These are phyloP conservation scores for Gnomoniopsis sp. DNA, from an alignment of 2,329 filamentous ascomycete genomes.

Conservation along the genomic window DNA sequence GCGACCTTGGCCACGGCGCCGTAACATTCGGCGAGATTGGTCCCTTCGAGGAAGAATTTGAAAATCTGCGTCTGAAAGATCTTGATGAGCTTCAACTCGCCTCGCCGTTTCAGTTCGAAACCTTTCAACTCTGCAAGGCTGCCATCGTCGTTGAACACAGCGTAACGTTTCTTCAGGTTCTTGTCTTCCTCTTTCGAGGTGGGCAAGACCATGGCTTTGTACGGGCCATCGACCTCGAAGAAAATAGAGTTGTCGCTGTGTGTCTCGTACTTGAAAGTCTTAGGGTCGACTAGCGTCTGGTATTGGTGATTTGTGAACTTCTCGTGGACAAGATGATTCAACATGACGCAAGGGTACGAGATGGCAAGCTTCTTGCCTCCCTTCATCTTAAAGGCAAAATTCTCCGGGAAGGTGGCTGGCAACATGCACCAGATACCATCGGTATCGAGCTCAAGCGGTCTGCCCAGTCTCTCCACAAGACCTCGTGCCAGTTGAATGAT, in stretches of 20 bases:
- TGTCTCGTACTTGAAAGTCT: conserved; percentile 86
- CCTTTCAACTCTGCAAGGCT: conserved; percentile 94
- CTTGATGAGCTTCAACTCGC: conserved; percentile 98
- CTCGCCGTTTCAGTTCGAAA: conserved; percentile 95
- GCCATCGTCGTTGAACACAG: conserved; percentile 97
- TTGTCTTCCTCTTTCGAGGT: conserved; percentile 99
- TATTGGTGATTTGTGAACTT: conserved; percentile 98
- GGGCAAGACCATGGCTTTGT: conserved; percentile 94
- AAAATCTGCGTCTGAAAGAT: conserved; percentile 99
- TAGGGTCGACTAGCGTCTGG: conserved; percentile 77
- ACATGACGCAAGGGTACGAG: conserved; percentile 97
- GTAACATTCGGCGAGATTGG: conserved; percentile 85
- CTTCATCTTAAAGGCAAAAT: conserved; percentile 90
- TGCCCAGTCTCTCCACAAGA: conserved; percentile 87
- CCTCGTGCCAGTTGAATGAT: conserved; percentile 97
- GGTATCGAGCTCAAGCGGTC: conserved; percentile 91
- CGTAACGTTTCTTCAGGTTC: conserved; percentile 98
- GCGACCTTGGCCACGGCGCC: conserved; percentile 88
- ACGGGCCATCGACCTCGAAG: conserved; percentile 97
- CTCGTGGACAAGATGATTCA: conserved; percentile 94
- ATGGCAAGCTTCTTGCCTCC: conserved; percentile 96
- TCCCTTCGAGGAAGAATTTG: conserved; percentile 96
- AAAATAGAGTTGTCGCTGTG: conserved; percentile 99
- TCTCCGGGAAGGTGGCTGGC: conserved; percentile 92
- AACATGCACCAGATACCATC: conserved; percentile 99